These are phyloP conservation scores for Martiniozyma asiatica DNA, from an alignment of 1,139 yeast species.

Conservation along the genomic window DNA sequence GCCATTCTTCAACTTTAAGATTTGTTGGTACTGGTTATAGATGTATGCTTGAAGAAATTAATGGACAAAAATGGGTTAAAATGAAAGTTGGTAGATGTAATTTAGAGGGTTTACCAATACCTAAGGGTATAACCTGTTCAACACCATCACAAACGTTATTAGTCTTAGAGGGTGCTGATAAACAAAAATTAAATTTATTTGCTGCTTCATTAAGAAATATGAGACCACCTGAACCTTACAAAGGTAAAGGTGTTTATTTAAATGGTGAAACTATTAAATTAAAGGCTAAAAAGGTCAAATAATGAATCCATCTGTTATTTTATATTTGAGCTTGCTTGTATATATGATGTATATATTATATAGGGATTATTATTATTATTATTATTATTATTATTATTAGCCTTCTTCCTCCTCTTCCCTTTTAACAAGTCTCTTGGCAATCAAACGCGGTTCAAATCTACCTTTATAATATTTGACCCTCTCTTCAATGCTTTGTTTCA, in stretches of 20 bases:
- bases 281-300: conserved; percentile 89
- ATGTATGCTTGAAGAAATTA: conserved; percentile 51
- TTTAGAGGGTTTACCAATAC: conserved; percentile 53
- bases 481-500: too few relatives aligned
- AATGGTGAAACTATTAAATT: conserved; percentile 83
- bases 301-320: conserved; percentile 16
- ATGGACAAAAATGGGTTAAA: conserved; percentile 49
- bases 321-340: conserved; percentile 1
- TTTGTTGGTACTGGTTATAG: conserved; percentile 97
- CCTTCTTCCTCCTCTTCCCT: too few relatives aligned
- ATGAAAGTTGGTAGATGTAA: conserved; percentile 82
- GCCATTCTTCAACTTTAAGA: conserved; percentile 76
- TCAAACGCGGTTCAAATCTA: too few relatives aligned
- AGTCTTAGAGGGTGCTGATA: conserved; percentile 75
- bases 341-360: conserved; percentile 4
- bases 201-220: conserved; percentile 81
- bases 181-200: conserved; percentile 76
- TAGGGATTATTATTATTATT: too few relatives aligned
- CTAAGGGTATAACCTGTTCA: conserved; percentile 60
- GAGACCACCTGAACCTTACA: conserved; percentile 96
- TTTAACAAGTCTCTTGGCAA: too few relatives aligned
- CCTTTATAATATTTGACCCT: too few relatives aligned
- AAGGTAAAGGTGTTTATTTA: conserved; percentile 94
- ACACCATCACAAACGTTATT: conserved; percentile 86
- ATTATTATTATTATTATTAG: too few relatives aligned